Conservation (phyloP, 202 grass and related monocot species). For the Eragrostis tef region DNA sequence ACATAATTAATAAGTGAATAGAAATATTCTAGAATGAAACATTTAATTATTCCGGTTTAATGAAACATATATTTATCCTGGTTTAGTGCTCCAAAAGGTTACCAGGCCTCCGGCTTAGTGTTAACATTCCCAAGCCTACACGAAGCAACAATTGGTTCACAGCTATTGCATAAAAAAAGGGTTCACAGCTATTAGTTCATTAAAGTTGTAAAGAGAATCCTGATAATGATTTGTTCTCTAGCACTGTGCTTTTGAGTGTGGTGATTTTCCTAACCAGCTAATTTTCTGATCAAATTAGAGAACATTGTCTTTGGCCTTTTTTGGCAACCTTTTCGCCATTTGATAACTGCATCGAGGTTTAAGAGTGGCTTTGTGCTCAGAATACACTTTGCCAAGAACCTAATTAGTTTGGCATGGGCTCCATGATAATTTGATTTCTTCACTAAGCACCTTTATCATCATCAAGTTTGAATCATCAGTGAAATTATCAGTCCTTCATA, state of each 20-base stretch:
- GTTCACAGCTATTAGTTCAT: not conserved
- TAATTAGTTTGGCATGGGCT: not conserved
- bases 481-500: not conserved
- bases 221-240: not conserved
- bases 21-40: not conserved
- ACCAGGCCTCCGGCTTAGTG: not conserved
- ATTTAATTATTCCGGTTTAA: not conserved
- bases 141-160: conserved; percentile 1
- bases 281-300: not conserved
- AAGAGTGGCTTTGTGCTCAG: not conserved
- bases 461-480: not conserved
- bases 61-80: not conserved
- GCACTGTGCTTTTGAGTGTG: not conserved
- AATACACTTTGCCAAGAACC: not conserved
- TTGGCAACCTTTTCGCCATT: not conserved
- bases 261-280: not conserved
- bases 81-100: not conserved
- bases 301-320: not conserved
- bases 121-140: not conserved
- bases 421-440: not conserved
- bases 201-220: conserved; percentile 19
- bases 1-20: conserved; percentile 30
- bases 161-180: too few relatives aligned
- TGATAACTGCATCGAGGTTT: not conserved
- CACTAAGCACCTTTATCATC: not conserved